Conservation (phyloP, 129 eudicot genomes). For the Heracleum sosnowskyi region DNA sequence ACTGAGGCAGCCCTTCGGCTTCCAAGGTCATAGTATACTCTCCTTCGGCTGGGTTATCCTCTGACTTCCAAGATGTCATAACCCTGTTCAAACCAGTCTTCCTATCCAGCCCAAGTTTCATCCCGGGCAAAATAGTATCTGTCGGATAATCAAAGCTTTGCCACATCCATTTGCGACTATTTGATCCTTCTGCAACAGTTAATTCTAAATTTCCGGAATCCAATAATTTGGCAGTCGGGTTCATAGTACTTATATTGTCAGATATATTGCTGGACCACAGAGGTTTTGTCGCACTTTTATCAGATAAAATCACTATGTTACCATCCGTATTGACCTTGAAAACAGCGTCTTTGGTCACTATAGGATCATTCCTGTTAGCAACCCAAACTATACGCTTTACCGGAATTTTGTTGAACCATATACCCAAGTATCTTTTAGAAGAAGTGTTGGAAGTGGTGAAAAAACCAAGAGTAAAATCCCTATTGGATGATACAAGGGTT, state of each 20-base stretch:
- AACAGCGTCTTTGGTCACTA: background rate
- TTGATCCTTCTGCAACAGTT: slow-evolving; percentile 15
- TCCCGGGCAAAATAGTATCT: background rate
- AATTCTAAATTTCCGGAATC: background rate
- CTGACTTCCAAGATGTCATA: slow-evolving; percentile 14
- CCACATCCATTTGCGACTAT: slow-evolving; percentile 4
- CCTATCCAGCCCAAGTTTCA: slow-evolving; percentile 10
- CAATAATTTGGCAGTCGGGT: slow-evolving; percentile 13
- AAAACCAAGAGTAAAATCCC: background rate
- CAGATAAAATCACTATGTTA: background rate
- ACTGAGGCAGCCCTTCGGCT: background rate
- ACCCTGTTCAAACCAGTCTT: slow-evolving; percentile 14
- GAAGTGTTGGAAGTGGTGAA: background rate
- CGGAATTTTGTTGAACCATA: slow-evolving; percentile 7
- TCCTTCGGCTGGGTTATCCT: background rate
- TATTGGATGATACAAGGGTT: slow-evolving; percentile 7
- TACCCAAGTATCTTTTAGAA: slow-evolving; percentile 2
- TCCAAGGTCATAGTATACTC: background rate
- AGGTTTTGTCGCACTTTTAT: background rate
- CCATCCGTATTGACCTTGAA: background rate
- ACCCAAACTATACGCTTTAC: slow-evolving; percentile 1
- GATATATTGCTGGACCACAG: slow-evolving; percentile 10
- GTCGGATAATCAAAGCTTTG: slow-evolving; percentile 16
- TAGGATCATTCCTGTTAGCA: slow-evolving; percentile 4
- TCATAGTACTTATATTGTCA: background rate